phyloP scores from a whole-genome alignment of 169 alveolate genomes.

The Plasmodium gonderi region DNA sequence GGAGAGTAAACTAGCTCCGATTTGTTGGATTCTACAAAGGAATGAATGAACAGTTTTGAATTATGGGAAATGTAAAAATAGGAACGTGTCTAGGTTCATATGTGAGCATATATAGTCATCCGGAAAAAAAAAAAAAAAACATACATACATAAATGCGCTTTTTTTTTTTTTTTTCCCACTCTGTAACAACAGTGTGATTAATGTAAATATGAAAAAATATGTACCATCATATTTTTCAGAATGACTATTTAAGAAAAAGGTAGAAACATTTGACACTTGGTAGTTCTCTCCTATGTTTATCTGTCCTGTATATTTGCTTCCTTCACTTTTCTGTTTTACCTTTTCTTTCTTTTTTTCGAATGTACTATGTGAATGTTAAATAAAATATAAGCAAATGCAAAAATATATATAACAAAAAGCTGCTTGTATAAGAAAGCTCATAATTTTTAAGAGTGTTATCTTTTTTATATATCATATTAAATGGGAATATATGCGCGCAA shows the following conservation, averaged over 20 bases:
- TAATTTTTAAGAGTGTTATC: too few species aligned
- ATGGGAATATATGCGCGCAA: background rate
- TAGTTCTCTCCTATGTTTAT: conserved; percentile 87
- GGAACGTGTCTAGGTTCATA: background rate
- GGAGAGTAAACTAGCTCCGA: conserved; percentile 90
- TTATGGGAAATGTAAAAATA: background rate
- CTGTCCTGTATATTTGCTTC: conserved; percentile 80
- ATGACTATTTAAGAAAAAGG: conserved; percentile 86
- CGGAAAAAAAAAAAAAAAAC: too few species aligned
- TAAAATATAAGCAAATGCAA: background rate
- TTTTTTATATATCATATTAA: too few species aligned
- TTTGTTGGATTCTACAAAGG: conserved; percentile 73
- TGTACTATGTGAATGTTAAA: conserved; percentile 17
- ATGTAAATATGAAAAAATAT: background rate
- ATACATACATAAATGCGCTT: too few species aligned
- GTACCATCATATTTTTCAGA: conserved; percentile 69
- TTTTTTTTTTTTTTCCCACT: too few species aligned
- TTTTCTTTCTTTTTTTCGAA: conserved; percentile 68
- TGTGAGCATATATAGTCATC: conserved; percentile 12
- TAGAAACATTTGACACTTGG: conserved; percentile 89
- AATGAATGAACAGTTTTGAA: background rate
- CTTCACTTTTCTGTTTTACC: conserved; percentile 83
- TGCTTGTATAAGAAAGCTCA: too few species aligned
- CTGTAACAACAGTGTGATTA: background rate
- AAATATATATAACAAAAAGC: background rate